Conservation (phyloP, 139 green algal genomes). For the Chlorella vulgaris region DNA sequence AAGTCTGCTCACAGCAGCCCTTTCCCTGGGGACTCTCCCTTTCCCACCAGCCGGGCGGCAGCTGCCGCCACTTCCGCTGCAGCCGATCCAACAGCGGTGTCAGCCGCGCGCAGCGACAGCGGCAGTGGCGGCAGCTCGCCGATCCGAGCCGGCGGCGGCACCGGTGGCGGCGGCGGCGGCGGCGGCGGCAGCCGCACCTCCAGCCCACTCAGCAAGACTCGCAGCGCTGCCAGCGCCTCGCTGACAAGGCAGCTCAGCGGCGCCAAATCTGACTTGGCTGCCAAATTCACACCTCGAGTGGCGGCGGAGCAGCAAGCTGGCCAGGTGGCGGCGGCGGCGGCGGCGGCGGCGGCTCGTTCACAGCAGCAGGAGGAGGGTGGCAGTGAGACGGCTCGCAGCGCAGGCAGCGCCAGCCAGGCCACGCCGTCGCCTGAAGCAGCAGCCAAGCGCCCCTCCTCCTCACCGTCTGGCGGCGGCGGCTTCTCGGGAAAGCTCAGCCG, state of each 20-base stretch:
- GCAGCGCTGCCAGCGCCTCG: neutral
- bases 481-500: neutral
- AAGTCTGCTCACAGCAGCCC: neutral
- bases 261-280: neutral
- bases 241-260: neutral
- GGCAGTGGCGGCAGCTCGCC: slow-evolving; percentile 4
- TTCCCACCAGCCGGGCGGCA: neutral
- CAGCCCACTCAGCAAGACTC: slow-evolving; percentile 21
- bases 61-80: neutral
- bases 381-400: neutral
- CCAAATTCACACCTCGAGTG: neutral
- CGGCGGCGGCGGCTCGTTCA: too few relatives aligned
- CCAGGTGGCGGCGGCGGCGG: too few relatives aligned
- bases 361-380: neutral
- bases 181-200: neutral
- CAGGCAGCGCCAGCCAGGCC: neutral
- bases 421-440: neutral
- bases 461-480: too few relatives aligned
- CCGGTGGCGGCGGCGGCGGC: neutral
- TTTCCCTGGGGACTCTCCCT: neutral
- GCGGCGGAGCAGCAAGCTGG: neutral
- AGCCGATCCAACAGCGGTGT: neutral
- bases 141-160: neutral
- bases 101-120: neutral
- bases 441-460: neutral